A percentile compares a stretch with the other conserved stretches of the same genome.
Conservation (phyloP, 2,329 filamentous ascomycete species). For the Monilinia laxa region DNA sequence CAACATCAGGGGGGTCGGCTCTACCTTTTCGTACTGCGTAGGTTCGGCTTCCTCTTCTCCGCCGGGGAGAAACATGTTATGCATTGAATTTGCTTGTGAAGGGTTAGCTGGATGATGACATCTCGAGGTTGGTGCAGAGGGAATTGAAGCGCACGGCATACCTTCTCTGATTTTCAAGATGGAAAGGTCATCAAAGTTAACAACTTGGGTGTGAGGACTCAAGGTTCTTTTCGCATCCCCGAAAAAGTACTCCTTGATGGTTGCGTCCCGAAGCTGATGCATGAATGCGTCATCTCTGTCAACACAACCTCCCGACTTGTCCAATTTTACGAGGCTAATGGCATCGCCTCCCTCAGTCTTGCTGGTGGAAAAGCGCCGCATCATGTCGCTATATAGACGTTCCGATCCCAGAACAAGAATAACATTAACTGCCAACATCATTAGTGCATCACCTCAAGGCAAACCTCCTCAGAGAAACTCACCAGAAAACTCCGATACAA, state of each 20-base stretch:
- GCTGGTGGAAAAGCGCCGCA: constrained; percentile 61
- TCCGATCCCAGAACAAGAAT: constrained; percentile 82
- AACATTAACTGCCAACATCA: constrained; percentile 59
- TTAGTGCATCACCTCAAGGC: background rate
- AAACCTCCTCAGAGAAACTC: constrained; percentile 18
- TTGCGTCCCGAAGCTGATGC: constrained; percentile 69
- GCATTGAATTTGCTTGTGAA: constrained; percentile 34
- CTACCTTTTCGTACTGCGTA: constrained; percentile 59
- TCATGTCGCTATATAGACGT: constrained; percentile 71
- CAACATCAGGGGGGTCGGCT: constrained; percentile 66
- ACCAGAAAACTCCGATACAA: constrained; percentile 68
- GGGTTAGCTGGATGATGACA: constrained; percentile 22
- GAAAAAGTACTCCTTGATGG: constrained; percentile 93
- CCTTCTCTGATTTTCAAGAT: constrained; percentile 70
- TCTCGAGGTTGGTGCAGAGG: background rate
- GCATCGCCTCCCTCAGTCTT: constrained; percentile 61
- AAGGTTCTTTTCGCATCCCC: constrained; percentile 74
- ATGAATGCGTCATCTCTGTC: constrained; percentile 73
- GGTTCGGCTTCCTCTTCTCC: constrained; percentile 38
- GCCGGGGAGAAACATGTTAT: constrained; percentile 40
- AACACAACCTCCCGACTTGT: constrained; percentile 83
- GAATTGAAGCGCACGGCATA: constrained; percentile 37
- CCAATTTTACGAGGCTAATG: constrained; percentile 73
- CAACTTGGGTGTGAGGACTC: constrained; percentile 82
- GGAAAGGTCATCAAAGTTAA: constrained; percentile 71